Evolutionary conservation across 768 basidiomycete genomes (phyloP), one percentile per base, ranked within the genome.

Genomic region (Lenzites betulinus): DNA sequence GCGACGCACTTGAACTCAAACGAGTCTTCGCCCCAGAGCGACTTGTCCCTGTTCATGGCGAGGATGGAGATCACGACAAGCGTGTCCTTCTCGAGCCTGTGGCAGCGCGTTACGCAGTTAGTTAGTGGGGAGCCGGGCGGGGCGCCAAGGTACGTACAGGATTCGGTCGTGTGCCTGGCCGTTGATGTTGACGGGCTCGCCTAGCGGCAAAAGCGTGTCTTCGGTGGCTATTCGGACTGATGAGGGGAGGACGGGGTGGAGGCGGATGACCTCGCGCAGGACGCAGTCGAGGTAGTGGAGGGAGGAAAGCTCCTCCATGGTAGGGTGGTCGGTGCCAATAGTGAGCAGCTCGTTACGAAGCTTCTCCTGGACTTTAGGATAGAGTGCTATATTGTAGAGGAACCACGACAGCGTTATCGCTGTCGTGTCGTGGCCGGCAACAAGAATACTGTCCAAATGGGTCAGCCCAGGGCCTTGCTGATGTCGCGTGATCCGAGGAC

Each of bases 231-330:
- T 76, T 3, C 88, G 76, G 72, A 83, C 80, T 0, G 79, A 79
- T 8, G 65, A 66, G 0, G 79, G 73, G 2, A 87, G 79, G 0
- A 84, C 84, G 0, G 84, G 58, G 63, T 87, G 77, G 1, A 85
- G 48, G 1, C 88, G 80, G 57, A 88, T 69, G 0, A 79, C 81
- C 70, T 89, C 88, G 6, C 82, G 78, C 2, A 86, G 76, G 7
- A 88, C 80, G 28, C 75, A 77, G 59, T 90, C 90, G 15, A 92
- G 82, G 66, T 88, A 90, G 0, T 84, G 80, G 2, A 93, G 74
- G 1, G 80, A 74, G 58, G 83, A 80, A 1, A 92, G 78, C 28
- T 85, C 79, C 42, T 91, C 89, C 83, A 90, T 88, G 1, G 80
- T 78, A 1, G 88, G 88, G 1, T 30, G 28, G 11, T 60, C 59